Percentiles rank a stretch among this genome's conserved stretches.
phyloP scores from a whole-genome alignment of 345 rosid genomes.

The Arabidopsis suecica region DNA sequence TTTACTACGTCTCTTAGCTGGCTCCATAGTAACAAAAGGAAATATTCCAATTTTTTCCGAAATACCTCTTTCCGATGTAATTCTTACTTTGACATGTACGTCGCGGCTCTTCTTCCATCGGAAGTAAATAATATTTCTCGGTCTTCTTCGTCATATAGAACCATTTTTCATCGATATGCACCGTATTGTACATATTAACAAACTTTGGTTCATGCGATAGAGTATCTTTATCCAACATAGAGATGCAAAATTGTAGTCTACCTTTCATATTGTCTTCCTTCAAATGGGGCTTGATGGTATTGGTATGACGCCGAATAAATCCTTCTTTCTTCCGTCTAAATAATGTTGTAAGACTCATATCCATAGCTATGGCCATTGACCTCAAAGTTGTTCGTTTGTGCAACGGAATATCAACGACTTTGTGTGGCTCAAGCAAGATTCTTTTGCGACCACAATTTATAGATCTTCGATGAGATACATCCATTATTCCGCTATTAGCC shows the following conservation, averaged over 20 bases:
- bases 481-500: not conserved
- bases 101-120: not conserved
- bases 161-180: not conserved
- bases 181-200: not conserved
- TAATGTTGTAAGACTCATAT: not conserved
- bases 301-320: not conserved
- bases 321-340: too few relatives aligned
- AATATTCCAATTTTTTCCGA: slow-evolving; percentile 11
- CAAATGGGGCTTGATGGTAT: not conserved
- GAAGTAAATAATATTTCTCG: slow-evolving; percentile 12
- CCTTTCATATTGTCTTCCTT: not conserved
- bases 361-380: not conserved
- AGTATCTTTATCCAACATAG: not conserved
- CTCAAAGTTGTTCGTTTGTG: not conserved
- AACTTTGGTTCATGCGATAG: not conserved
- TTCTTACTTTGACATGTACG: not conserved
- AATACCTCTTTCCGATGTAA: not conserved
- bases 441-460: not conserved
- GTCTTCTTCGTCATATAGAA: not conserved
- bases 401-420: not conserved
- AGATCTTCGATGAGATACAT: not conserved
- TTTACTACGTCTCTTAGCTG: slow-evolving; percentile 3
- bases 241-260: not conserved
- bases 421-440: not conserved
- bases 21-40: not conserved